Evolutionary conservation across 129 eudicot species (phyloP), one percentile per base, ranked within the genome.

Genomic region (Lactuca saligna): DNA sequence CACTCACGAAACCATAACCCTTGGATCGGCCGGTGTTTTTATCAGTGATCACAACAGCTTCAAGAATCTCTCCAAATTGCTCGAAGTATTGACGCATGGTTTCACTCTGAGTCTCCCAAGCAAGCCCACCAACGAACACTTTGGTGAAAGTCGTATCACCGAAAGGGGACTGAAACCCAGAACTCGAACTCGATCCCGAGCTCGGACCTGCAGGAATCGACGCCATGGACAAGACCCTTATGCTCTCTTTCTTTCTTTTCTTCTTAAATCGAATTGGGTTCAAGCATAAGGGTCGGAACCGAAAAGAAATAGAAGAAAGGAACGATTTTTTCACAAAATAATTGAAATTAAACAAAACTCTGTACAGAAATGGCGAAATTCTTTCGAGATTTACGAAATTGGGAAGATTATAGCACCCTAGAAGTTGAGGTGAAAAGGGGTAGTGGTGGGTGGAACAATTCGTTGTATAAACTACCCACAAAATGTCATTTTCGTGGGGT

Each of bases 1-100:
- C 17, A 88, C 98, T 89, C 82, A 93, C 98, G 71, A 93, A 93
- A 32, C 98, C 96, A 38, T 93, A 93, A 68, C 98, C 98, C 84
- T 93, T 93, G 75, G 98, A 93, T 79, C 98, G 71, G 55, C 96
- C 98, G 8, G 96, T 86, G 74, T 84, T 83, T 80, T 93, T 93
- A 81, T 93, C 98, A 34, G 87, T 86, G 83, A 92, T 92, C 66
- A 92, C 98, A 80, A 92, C 96, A 57, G 98, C 98, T 83, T 92
- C 98, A 65, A 93, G 92, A 53, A 93, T 93, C 74, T 93, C 98
- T 13, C 98, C 98, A 67, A 89, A 93, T 60, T 87, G 98, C 83
- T 93, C 98, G 29, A 93, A 93, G 66, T 88, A 87, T 7, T 76
- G 87, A 11, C 90, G 72, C 95, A 93, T 58, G 12, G 92, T 93